Base-by-base conservation (phyloP, 371 early-diverging fungal genomes). In the Furculomyces boomerangus region DNA sequence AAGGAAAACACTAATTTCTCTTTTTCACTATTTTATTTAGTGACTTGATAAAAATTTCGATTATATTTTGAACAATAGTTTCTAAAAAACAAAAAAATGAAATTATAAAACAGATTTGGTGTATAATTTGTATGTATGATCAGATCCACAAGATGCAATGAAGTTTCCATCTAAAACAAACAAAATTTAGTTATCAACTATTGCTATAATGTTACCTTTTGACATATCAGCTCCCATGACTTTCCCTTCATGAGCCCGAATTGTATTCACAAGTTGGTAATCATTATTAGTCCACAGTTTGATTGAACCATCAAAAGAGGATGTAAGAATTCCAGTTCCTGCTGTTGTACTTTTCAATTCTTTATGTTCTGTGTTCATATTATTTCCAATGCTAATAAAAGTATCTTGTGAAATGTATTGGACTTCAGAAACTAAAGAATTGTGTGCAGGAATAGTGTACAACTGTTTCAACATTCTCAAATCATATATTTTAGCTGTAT, bases 221-320 rank as follows among this genome's bases (percentile, higher is more conserved):
- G 86, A 76, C 22, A 90, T 71, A 67, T 94, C 94, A 5, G 90
- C 74, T 43, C 84, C 75, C 80, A 88, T 88, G 3, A 94, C 88
- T 60, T 86, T 88, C 55, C 88, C 86, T 50, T 89, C 89, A 57
- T 92, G 83, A 0, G 93, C 95, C 25, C 80, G 74, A 56, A 96
- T 67, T 32, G 81, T 78, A 63, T 86, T 88, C 51, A 92, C 72
- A 51, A 89, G 75, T 62, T 84, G 85, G 75, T 81, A 96, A 64
- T 93, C 93, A 49, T 88, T 91, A 3, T 83, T 83, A 27, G 86
- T 84, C 91, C 93, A 96, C 2, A 93, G 64, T 62, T 90, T 94
- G 50, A 90, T 78, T 24, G 86, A 78, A 0, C 93, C 92, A 63
- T 96, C 97, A 64, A 84, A 93, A 28, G 86, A 81, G 26, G 84